Evolutionary conservation across 2,329 filamentous ascomycete genomes (phyloP).

Genomic region (Colletotrichum phormii): DNA sequence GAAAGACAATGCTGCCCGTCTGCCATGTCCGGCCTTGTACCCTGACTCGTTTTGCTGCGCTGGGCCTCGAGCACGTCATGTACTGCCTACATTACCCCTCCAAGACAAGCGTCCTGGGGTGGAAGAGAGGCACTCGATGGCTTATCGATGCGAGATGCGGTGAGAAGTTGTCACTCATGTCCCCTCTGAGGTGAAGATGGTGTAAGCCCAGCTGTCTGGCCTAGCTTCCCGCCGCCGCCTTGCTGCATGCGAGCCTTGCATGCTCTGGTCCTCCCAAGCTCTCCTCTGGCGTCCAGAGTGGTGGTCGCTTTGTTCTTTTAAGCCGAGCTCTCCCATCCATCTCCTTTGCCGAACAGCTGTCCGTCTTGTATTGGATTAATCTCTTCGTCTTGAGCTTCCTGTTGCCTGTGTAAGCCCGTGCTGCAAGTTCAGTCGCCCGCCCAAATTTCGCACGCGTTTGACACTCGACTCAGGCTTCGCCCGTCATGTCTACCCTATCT

Average conservation of each 20-base stretch:
- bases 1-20: neutral
- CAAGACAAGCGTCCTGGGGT: neutral
- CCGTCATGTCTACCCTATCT: slow-evolving; percentile 39
- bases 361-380: neutral
- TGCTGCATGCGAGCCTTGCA: slow-evolving; percentile 4
- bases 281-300: neutral
- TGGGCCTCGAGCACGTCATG: slow-evolving; percentile 1
- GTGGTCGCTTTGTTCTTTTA: slow-evolving; percentile 12
- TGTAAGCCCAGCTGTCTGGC: neutral
- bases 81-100: slow-evolving; percentile 5
- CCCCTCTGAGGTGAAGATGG: neutral
- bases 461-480: neutral
- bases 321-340: neutral
- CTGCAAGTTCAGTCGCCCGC: neutral
- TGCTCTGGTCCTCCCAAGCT: neutral
- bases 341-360: neutral
- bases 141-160: neutral
- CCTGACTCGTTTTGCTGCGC: neutral
- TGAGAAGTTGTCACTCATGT: neutral
- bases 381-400: neutral
- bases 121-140: neutral
- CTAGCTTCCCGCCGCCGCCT: neutral
- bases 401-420: neutral
- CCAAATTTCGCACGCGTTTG: neutral
- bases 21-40: neutral